These are phyloP conservation scores for Saprolegnia parasitica DNA, from an alignment of 352 stramenopile species.

Conservation along the genomic window DNA sequence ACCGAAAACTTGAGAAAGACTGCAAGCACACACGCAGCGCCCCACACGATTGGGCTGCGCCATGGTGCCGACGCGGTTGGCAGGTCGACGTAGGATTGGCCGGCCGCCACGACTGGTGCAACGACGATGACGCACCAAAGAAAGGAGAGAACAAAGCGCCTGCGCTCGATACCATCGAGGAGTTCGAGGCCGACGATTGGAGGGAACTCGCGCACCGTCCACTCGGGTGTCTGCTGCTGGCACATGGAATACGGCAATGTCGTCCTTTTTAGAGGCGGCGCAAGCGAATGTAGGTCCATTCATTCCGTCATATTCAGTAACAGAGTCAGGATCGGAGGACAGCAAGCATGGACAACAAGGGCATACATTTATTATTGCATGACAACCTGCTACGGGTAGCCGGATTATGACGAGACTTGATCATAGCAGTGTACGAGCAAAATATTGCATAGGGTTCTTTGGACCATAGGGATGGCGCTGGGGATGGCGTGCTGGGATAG, in stretches of 20 bases:
- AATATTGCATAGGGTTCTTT: too few relatives aligned
- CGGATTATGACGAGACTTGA: too few relatives aligned
- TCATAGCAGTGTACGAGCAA: too few relatives aligned
- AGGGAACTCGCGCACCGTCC: background rate
- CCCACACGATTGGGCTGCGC: background rate
- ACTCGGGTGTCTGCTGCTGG: background rate
- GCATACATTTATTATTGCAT: too few relatives aligned
- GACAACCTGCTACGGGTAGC: too few relatives aligned
- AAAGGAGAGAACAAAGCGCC: background rate
- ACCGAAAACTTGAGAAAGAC: constrained; percentile 4
- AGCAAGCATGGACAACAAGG: too few relatives aligned
- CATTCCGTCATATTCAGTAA: too few relatives aligned
- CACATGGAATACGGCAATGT: constrained; percentile 8
- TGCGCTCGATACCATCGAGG: background rate
- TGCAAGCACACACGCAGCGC: background rate
- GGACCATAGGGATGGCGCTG: too few relatives aligned
- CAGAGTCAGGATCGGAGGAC: too few relatives aligned
- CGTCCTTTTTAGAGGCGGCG: background rate
- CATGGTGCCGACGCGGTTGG: background rate
- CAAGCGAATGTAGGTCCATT: background rate
- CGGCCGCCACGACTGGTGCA: background rate
- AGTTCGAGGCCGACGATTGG: background rate
- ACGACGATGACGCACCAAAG: constrained; percentile 2
- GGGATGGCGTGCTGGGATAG: too few relatives aligned
- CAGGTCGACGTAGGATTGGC: background rate